Base-by-base conservation (phyloP, 176 grass and related monocot genomes). In the Oryza meyeriana region DNA sequence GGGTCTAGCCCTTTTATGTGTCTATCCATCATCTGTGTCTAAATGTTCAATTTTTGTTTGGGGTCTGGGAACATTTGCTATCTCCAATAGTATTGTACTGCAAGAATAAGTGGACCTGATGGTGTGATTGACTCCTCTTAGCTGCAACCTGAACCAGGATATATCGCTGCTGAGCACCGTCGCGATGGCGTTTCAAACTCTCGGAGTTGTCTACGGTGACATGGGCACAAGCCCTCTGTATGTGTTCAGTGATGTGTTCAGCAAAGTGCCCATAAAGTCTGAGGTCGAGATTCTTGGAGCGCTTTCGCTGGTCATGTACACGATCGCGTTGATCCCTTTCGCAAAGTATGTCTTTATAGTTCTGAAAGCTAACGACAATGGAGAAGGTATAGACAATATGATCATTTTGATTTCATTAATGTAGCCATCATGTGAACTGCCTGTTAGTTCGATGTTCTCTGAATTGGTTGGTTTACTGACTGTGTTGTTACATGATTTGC, bases 231-330 rank as follows among this genome's bases (percentile, higher is more conserved):
- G 96, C 61, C 96, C 96, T 81, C 87, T 98, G 0, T 98, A 98
- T 41, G 96, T 98, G 42, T 98, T 95, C 79, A 98, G 93, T 73
- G 96, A 98, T 65, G 93, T 98, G 61, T 98, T 98, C 76, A 98
- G 92, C 85, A 98, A 98, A 82, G 96, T 98, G 48, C 90, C 93
- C 0, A 93, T 98, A 85, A 95, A 90, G 74, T 98, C 96, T 3
- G 93, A 98, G 61, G 80, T 93, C 27, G 93, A 98, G 64, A 88
- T 95, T 50, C 57, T 98, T 26, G 96, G 96, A 10, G 96, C 96
- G 31, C 89, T 98, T 78, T 98, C 96, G 10, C 81, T 98, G 62
- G 87, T 99, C 70, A 90, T 95, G 89, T 99, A 99, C 91, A 95
- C 96, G 1, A 99, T 99, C 5, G 93, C 96, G 3, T 35, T 98